Conservation (phyloP, 129 eudicot genomes). For the Lactuca saligna region DNA sequence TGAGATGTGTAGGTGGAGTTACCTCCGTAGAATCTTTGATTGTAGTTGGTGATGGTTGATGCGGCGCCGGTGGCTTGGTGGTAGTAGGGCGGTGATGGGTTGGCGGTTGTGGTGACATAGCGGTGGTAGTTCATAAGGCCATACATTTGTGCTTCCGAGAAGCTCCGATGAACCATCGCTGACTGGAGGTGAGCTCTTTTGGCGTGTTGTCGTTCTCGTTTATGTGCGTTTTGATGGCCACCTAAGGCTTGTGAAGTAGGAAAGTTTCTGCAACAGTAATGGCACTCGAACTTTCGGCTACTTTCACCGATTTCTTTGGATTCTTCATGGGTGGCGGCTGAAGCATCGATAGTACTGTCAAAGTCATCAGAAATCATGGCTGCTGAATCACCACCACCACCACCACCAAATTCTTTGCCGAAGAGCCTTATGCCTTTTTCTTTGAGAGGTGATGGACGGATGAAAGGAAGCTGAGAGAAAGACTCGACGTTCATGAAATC, state of each 20-base stretch:
- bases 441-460: constrained; percentile 68
- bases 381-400: constrained; percentile 16
- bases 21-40: constrained; percentile 34
- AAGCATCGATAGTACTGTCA: constrained; percentile 14
- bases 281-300: constrained; percentile 85
- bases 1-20: constrained; percentile 22
- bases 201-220: constrained; percentile 93
- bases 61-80: constrained; percentile 44
- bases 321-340: constrained; percentile 29
- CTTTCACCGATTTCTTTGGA: constrained; percentile 36
- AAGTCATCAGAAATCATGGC: constrained; percentile 27
- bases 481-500: constrained; percentile 98
- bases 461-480: constrained; percentile 95
- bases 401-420: constrained; percentile 71
- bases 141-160: constrained; percentile 51
- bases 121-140: constrained; percentile 64
- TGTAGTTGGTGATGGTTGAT: constrained; percentile 15
- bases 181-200: constrained; percentile 90
- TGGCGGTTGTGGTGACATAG: constrained; percentile 31
- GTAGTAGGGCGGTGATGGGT: constrained; percentile 34
- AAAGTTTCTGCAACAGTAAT: constrained; percentile 93
- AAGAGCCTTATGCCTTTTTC: constrained; percentile 70
- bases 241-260: constrained; percentile 99
- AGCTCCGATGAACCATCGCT: constrained; percentile 49
- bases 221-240: constrained; percentile 99